phyloP scores from a whole-genome alignment of 1,284 basidiomycete genomes.

The Ustilago cynodontis region DNA sequence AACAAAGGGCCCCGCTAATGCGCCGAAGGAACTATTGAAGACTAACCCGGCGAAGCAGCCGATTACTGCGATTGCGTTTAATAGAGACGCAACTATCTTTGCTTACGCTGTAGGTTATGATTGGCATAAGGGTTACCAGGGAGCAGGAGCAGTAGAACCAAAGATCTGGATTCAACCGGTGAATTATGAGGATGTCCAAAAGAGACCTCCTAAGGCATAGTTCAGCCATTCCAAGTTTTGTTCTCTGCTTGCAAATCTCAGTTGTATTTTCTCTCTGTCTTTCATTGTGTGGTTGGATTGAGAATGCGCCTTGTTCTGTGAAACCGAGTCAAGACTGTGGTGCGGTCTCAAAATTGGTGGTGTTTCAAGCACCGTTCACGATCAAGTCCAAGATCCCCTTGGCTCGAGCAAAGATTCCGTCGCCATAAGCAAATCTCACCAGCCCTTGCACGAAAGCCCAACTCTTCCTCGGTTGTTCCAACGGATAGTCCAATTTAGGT shows the following conservation, averaged over 20 bases:
- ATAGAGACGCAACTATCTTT: conserved; percentile 65
- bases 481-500: conserved; percentile 69
- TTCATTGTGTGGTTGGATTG: neutral
- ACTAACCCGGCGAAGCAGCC: conserved; percentile 63
- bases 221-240: conserved; percentile 3
- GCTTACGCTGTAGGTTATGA: conserved; percentile 68
- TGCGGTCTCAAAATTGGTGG: too few species aligned
- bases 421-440: conserved; percentile 37
- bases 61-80: conserved; percentile 65
- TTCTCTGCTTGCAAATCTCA: neutral
- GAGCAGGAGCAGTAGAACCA: conserved; percentile 53
- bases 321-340: too few species aligned
- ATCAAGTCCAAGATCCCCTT: conserved; percentile 27
- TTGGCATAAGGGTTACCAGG: conserved; percentile 68
- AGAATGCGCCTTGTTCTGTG: too few species aligned
- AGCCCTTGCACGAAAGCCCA: conserved; percentile 44
- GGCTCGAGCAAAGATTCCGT: neutral
- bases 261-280: neutral
- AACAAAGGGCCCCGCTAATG: conserved; percentile 59
- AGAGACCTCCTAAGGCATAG: conserved; percentile 62
- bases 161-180: conserved; percentile 65
- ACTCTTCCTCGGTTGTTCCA: conserved; percentile 27
- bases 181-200: conserved; percentile 63
- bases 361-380: conserved; percentile 11
- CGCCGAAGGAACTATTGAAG: conserved; percentile 62